These are phyloP conservation scores for Phytophthora pseudosyringae DNA, from an alignment of 352 stramenopile species.

Conservation along the genomic window DNA sequence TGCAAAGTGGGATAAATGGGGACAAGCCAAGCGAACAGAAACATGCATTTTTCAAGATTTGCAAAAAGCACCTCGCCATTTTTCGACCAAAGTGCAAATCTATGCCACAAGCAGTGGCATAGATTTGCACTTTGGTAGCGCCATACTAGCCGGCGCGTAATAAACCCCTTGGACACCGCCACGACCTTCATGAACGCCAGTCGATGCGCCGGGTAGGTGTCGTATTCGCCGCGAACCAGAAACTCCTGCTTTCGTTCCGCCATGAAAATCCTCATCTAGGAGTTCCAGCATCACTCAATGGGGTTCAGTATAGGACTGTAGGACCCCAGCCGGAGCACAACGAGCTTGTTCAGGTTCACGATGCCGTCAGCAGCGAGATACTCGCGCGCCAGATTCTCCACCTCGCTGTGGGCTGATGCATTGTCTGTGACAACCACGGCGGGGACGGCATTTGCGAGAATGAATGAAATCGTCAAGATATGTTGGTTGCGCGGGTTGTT, in stretches of 20 bases:
- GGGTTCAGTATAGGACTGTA: conserved; percentile 37
- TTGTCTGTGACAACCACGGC: conserved; percentile 36
- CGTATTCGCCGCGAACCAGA: conserved; percentile 17
- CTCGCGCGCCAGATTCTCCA: conserved; percentile 6
- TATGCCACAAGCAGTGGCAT: conserved; percentile 4
- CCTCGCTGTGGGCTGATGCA: conserved; percentile 13
- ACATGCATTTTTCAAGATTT: neutral
- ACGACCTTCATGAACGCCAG: neutral
- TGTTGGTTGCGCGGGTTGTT: too few species aligned
- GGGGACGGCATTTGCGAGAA: too few species aligned
- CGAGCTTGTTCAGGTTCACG: conserved; percentile 16
- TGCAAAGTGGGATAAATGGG: neutral
- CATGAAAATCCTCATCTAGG: conserved; percentile 14
- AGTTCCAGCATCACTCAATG: conserved; percentile 34
- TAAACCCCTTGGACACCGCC: neutral
- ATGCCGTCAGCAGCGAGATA: conserved; percentile 19
- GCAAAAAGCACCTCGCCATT: neutral
- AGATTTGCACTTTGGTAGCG: too few species aligned
- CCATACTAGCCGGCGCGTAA: conserved; percentile 1
- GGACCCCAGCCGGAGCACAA: conserved; percentile 4
- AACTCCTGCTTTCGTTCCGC: conserved; percentile 16
- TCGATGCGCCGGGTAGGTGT: conserved; percentile 7
- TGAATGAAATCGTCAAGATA: too few species aligned
- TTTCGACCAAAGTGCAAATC: too few species aligned
- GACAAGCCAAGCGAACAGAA: neutral